These are phyloP conservation scores for Termitomyces titanicus DNA, from an alignment of 768 basidiomycete species.

Conservation along the genomic window DNA sequence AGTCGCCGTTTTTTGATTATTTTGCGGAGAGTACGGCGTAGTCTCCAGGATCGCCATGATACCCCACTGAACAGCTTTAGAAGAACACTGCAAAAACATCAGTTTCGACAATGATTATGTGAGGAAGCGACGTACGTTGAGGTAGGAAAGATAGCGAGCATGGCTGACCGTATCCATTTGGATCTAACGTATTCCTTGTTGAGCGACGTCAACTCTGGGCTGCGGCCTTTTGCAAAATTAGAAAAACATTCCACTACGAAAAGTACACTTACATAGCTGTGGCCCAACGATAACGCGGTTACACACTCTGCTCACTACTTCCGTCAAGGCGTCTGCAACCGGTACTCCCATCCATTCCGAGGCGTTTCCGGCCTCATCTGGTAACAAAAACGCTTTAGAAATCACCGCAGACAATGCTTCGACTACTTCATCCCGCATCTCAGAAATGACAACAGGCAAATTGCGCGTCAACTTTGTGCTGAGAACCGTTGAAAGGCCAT, in stretches of 20 bases:
- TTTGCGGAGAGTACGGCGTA: not conserved
- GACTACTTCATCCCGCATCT: constrained; percentile 8
- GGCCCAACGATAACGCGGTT: constrained; percentile 10
- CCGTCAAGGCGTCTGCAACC: constrained; percentile 5
- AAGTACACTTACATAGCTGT: constrained; percentile 3
- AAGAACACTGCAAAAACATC: not conserved
- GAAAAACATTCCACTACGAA: not conserved
- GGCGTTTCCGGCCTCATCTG: not conserved
- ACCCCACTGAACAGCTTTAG: not conserved
- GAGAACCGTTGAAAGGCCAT: not conserved
- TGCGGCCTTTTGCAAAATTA: not conserved
- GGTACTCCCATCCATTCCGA: constrained; percentile 1
- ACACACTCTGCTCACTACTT: constrained; percentile 11
- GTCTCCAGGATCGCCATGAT: not conserved
- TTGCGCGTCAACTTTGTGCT: constrained; percentile 9
- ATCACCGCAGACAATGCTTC: constrained; percentile 1
- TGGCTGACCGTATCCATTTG: not conserved
- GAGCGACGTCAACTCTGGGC: not conserved
- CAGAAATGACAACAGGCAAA: constrained; percentile 9
- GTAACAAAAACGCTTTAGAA: not conserved
- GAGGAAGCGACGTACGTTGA: not conserved
- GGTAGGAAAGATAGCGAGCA: not conserved
- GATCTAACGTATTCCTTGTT: not conserved
- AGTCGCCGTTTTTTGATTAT: not conserved
- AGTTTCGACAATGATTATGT: not conserved